phyloP scores from a whole-genome alignment of 768 basidiomycete species.

The Russula brevipes region DNA sequence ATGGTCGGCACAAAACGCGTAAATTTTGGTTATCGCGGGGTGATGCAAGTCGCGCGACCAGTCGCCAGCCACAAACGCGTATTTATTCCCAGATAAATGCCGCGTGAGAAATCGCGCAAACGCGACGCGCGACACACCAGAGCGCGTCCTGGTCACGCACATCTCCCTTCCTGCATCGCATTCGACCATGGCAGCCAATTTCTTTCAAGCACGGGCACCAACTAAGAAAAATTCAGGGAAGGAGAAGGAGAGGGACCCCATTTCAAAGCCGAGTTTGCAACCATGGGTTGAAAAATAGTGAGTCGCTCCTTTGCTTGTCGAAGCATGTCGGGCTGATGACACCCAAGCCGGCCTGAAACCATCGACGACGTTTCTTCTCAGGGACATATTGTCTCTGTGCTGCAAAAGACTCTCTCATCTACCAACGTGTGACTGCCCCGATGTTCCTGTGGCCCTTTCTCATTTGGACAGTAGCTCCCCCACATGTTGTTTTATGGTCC shows the following conservation, averaged over 20 bases:
- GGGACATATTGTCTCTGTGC: conserved; percentile 90
- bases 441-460: conserved; percentile 1
- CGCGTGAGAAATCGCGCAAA: conserved; percentile 4
- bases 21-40: neutral
- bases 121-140: neutral
- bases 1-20: conserved; percentile 7
- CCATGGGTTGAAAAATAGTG: conserved; percentile 99
- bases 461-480: conserved; percentile 60
- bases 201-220: conserved; percentile 45
- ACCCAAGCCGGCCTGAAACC: conserved; percentile 82
- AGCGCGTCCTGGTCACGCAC: conserved; percentile 28
- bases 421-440: conserved; percentile 62
- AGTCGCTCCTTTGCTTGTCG: conserved; percentile 26
- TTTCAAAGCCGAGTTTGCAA: conserved; percentile 55
- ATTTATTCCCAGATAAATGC: conserved; percentile 1
- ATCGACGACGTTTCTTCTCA: conserved; percentile 98
- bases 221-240: conserved; percentile 25
- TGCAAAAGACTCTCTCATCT: conserved; percentile 84
- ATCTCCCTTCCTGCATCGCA: too few relatives aligned
- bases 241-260: conserved; percentile 33
- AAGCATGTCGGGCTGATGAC: neutral
- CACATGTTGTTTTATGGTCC: conserved; percentile 99
- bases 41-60: neutral
- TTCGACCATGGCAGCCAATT: conserved; percentile 45
- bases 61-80: conserved; percentile 17